These are phyloP conservation scores for Trichophyton benhamiae DNA, from an alignment of 2,329 filamentous ascomycete species.

Conservation along the genomic window DNA sequence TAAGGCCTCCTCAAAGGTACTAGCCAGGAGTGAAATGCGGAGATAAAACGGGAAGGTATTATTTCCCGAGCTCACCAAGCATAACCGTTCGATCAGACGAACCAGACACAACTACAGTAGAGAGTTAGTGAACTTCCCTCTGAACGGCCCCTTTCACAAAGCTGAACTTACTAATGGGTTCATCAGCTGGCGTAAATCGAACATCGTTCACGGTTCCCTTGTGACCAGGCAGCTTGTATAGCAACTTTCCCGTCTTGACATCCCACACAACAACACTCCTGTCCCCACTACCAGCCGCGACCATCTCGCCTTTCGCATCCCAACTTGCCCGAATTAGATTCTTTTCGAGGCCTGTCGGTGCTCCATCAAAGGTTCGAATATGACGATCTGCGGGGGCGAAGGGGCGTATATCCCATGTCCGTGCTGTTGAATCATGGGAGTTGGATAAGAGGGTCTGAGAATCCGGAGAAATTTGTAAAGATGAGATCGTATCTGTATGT, in stretches of 20 bases:
- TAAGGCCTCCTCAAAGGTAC: not conserved
- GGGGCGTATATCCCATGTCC: slow-evolving; percentile 91
- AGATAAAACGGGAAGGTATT: slow-evolving; percentile 20
- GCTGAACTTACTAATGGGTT: slow-evolving; percentile 67
- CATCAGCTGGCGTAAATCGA: slow-evolving; percentile 71
- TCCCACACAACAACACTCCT: slow-evolving; percentile 89
- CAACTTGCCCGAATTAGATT: slow-evolving; percentile 84
- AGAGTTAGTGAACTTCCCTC: slow-evolving; percentile 1
- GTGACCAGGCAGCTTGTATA: slow-evolving; percentile 92
- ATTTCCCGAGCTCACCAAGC: slow-evolving; percentile 65
- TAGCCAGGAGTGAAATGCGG: not conserved
- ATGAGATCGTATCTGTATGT: slow-evolving; percentile 85
- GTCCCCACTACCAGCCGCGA: slow-evolving; percentile 81
- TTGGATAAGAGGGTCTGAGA: slow-evolving; percentile 82
- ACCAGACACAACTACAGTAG: slow-evolving; percentile 59
- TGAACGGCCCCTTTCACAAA: slow-evolving; percentile 14
- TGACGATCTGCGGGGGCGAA: slow-evolving; percentile 82
- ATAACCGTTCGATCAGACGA: slow-evolving; percentile 82
- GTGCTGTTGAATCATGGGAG: slow-evolving; percentile 83
- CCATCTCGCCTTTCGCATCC: slow-evolving; percentile 73
- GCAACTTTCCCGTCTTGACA: slow-evolving; percentile 68
- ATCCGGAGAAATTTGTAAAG: slow-evolving; percentile 81
- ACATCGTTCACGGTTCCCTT: slow-evolving; percentile 92
- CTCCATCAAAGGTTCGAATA: slow-evolving; percentile 84
- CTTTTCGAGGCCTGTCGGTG: slow-evolving; percentile 74